Evolutionary conservation across 371 early-diverging fungal species (phyloP).

Genomic region (Mortierella sp.): DNA sequence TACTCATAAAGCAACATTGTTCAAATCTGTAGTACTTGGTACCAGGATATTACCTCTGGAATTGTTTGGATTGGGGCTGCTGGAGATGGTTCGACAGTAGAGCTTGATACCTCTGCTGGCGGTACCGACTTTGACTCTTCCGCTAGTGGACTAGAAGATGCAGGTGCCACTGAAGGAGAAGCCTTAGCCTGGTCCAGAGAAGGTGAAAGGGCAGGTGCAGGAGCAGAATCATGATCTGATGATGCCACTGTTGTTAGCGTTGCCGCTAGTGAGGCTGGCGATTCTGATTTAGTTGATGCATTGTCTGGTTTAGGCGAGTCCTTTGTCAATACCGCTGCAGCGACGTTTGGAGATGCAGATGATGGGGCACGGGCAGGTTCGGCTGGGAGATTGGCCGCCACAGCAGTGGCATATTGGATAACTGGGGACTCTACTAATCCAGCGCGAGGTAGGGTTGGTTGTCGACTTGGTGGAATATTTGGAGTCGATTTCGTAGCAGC

Average conservation of each 20-base stretch:
- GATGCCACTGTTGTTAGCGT: constrained; percentile 31
- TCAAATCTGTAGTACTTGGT: too few species aligned
- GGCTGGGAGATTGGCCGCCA: constrained; percentile 43
- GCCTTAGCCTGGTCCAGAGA: background rate
- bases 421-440: constrained; percentile 26
- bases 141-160: background rate
- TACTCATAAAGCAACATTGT: too few species aligned
- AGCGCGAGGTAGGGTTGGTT: constrained; percentile 40
- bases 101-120: background rate
- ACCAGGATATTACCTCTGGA: background rate
- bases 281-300: constrained; percentile 22
- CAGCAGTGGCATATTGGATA: constrained; percentile 48
- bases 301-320: constrained; percentile 26
- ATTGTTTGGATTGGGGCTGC: constrained; percentile 8
- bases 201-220: background rate
- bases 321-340: constrained; percentile 26
- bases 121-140: background rate
- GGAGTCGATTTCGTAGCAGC: constrained; percentile 32
- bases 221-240: background rate
- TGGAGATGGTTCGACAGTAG: background rate
- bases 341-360: constrained; percentile 27
- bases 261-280: constrained; percentile 28
- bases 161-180: background rate
- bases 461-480: constrained; percentile 35
- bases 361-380: constrained; percentile 22